These are phyloP conservation scores for Paxillus involutus DNA, from an alignment of 768 basidiomycete genomes.

Conservation along the genomic window DNA sequence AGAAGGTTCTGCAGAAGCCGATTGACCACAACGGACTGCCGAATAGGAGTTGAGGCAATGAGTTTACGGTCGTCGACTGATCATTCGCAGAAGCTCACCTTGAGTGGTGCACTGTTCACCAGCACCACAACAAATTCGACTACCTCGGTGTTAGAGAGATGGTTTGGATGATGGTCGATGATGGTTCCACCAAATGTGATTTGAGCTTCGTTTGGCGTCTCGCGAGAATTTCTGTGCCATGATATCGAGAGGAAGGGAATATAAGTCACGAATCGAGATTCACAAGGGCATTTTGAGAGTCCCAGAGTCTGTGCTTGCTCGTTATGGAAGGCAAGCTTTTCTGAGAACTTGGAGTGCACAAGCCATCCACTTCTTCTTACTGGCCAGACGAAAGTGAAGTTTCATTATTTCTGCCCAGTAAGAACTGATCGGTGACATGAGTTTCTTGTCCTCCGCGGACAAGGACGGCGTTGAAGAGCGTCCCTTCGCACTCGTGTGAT, in stretches of 20 bases:
- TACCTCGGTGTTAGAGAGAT: constrained; percentile 41
- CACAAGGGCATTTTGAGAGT: constrained; percentile 23
- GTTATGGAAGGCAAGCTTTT: neutral
- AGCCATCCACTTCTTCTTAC: constrained; percentile 11
- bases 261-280: constrained; percentile 37
- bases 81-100: constrained; percentile 44
- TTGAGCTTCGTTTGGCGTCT: constrained; percentile 32
- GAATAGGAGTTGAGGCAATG: neutral
- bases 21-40: constrained; percentile 68
- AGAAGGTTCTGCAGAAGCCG: constrained; percentile 74
- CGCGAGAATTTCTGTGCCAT: constrained; percentile 13
- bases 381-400: constrained; percentile 10
- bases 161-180: constrained; percentile 63
- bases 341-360: neutral
- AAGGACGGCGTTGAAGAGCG: too few species aligned
- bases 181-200: constrained; percentile 65
- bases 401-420: constrained; percentile 40
- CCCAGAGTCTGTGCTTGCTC: constrained; percentile 26
- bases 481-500: too few species aligned
- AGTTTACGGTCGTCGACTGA: neutral
- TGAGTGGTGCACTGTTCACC: constrained; percentile 47
- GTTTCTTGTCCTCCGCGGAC: constrained; percentile 33
- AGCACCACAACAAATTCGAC: constrained; percentile 46
- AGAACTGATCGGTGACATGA: constrained; percentile 40
- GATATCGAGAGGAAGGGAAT: neutral